Percentiles rank a stretch among this genome's conserved stretches.
Conservation (phyloP, 768 basidiomycete genomes). For the Fomitopsis serialis region DNA sequence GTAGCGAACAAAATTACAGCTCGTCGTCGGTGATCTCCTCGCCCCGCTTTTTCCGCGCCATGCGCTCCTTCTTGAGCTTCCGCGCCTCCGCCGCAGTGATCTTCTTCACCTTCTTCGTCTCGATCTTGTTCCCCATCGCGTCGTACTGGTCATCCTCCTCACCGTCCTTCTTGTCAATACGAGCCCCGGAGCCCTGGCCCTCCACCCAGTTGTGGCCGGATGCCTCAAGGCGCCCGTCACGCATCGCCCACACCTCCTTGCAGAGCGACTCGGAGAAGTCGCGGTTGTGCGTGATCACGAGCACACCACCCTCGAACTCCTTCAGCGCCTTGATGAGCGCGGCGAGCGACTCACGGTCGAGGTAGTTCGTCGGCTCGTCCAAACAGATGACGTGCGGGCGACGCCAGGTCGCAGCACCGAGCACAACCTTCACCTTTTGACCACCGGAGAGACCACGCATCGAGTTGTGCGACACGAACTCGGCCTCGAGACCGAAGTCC, state of each 20-base stretch:
- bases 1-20: constrained; percentile 23
- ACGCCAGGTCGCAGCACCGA: constrained; percentile 98
- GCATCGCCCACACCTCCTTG: constrained; percentile 99
- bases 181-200: constrained; percentile 91
- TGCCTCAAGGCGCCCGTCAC: constrained; percentile 91
- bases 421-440: constrained; percentile 99
- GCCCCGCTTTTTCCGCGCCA: constrained; percentile 83
- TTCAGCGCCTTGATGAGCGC: constrained; percentile 98
- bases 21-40: constrained; percentile 69
- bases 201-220: constrained; percentile 99
- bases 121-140: constrained; percentile 98
- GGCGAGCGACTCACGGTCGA: constrained; percentile 98
- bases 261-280: constrained; percentile 99
- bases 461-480: constrained; percentile 98
- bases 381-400: constrained; percentile 96
- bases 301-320: constrained; percentile 96
- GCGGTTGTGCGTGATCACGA: constrained; percentile 95
- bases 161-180: constrained; percentile 91
- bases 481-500: constrained; percentile 98
- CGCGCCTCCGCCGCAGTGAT: constrained; percentile 75
- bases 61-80: constrained; percentile 95
- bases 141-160: constrained; percentile 91
- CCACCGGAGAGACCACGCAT: constrained; percentile 99
- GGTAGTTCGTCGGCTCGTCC: constrained; percentile 98
- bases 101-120: constrained; percentile 83